Evolutionary conservation across 192 early-diverging fungal species (phyloP).

Genomic region (Coemansia sp.): DNA sequence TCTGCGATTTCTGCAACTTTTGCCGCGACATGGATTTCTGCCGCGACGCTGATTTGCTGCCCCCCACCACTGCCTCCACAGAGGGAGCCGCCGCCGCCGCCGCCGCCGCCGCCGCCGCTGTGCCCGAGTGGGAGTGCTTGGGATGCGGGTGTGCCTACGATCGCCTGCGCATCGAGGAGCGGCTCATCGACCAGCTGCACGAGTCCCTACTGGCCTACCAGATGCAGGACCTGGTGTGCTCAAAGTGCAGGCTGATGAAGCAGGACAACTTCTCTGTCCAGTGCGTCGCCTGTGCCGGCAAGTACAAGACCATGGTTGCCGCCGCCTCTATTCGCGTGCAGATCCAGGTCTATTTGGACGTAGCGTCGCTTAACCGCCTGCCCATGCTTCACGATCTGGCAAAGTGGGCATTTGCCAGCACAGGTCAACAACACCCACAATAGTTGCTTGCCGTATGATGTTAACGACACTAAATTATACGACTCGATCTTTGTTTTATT

Average conservation of each 20-base stretch:
- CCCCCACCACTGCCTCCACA: no score
- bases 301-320: constrained; percentile 36
- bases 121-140: constrained; percentile 66
- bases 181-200: constrained; percentile 72
- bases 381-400: constrained; percentile 37
- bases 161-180: constrained; percentile 72
- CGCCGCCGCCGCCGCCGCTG: constrained; percentile 17
- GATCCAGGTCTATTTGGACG: constrained; percentile 38
- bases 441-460: no score
- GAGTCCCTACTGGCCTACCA: constrained; percentile 71
- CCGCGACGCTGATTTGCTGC: constrained; percentile 70
- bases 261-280: constrained; percentile 69
- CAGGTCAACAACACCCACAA: background rate
- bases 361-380: constrained; percentile 25
- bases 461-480: no score
- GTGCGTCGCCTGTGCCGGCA: constrained; percentile 72
- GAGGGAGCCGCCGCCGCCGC: no score
- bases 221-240: constrained; percentile 82
- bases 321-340: constrained; percentile 14
- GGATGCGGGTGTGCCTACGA: constrained; percentile 82
- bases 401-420: constrained; percentile 14
- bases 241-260: constrained; percentile 76
- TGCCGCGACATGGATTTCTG: constrained; percentile 88
- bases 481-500: background rate
- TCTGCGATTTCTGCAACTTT: constrained; percentile 86